phyloP scores from a whole-genome alignment of 129 eudicot genomes.

The Lactuca saligna region DNA sequence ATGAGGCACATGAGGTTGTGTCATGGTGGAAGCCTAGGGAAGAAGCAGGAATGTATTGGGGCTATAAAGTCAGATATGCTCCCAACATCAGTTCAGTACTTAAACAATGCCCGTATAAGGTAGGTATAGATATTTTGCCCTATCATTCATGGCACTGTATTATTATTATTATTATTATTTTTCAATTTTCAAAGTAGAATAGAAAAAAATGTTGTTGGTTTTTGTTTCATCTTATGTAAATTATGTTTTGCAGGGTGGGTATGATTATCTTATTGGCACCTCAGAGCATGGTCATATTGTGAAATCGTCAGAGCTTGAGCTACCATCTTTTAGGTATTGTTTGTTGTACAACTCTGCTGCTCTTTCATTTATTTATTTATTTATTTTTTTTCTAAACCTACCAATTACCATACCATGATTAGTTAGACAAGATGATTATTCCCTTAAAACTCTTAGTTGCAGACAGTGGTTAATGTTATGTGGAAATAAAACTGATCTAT shows the following conservation, averaged over 20 bases:
- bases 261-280: slow-evolving; percentile 91
- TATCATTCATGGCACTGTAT: too few relatives aligned
- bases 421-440: slow-evolving; percentile 4
- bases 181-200: too few relatives aligned
- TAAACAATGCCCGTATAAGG: slow-evolving; percentile 72
- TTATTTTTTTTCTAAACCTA: too few relatives aligned
- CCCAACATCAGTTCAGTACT: slow-evolving; percentile 71
- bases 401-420: background rate
- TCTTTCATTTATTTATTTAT: too few relatives aligned
- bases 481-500: slow-evolving; percentile 14
- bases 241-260: slow-evolving; percentile 65
- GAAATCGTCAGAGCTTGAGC: slow-evolving; percentile 71
- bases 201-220: too few relatives aligned
- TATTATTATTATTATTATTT: too few relatives aligned
- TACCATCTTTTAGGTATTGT: slow-evolving; percentile 82
- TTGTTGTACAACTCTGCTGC: too few relatives aligned
- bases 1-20: slow-evolving; percentile 56
- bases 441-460: background rate
- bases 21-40: slow-evolving; percentile 75
- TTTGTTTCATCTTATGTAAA: slow-evolving; percentile 20
- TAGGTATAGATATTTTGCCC: slow-evolving; percentile 2
- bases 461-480: background rate
- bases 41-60: slow-evolving; percentile 86
- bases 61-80: slow-evolving; percentile 90
- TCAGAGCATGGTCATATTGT: slow-evolving; percentile 85